Percentiles rank a stretch among this genome's conserved stretches.
Evolutionary conservation across 2,329 filamentous ascomycete genomes (phyloP).

Genomic region (Venturia nashicola): DNA sequence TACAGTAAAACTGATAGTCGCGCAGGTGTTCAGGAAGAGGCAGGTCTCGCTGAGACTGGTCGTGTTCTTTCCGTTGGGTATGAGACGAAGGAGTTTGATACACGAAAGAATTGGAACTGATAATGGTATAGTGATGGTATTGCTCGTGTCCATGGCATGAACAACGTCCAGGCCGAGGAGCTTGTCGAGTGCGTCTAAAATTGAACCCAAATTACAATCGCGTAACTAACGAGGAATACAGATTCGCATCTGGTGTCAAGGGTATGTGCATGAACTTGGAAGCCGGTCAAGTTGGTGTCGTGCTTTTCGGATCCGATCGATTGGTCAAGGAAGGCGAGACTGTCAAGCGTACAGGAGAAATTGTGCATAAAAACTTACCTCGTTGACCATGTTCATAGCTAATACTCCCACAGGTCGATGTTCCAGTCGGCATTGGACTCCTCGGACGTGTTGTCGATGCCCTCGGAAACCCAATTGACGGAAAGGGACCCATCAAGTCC

Average conservation of each 20-base stretch:
- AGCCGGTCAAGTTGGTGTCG: conserved; percentile 99
- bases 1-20: background rate
- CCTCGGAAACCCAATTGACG: conserved; percentile 98
- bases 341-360: conserved; percentile 98
- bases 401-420: conserved; percentile 60
- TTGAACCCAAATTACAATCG: conserved; percentile 15
- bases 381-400: conserved; percentile 11
- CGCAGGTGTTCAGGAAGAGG: conserved; percentile 71
- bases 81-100: conserved; percentile 32
- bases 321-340: conserved; percentile 98
- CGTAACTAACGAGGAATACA: conserved; percentile 26
- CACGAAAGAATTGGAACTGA: conserved; percentile 13
- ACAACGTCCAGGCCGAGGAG: conserved; percentile 99
- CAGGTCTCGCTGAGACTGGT: conserved; percentile 92
- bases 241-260: conserved; percentile 99
- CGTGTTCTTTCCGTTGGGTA: conserved; percentile 99
- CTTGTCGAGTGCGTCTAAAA: conserved; percentile 80
- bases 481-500: conserved; percentile 94
- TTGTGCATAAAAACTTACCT: conserved; percentile 52
- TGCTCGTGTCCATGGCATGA: conserved; percentile 98
- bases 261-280: conserved; percentile 99
- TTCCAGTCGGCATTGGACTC: conserved; percentile 83
- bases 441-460: conserved; percentile 98
- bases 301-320: conserved; percentile 99
- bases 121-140: conserved; percentile 81